These are phyloP conservation scores for Aschersonia sp. DNA, from an alignment of 2,329 filamentous ascomycete species.

Conservation along the genomic window DNA sequence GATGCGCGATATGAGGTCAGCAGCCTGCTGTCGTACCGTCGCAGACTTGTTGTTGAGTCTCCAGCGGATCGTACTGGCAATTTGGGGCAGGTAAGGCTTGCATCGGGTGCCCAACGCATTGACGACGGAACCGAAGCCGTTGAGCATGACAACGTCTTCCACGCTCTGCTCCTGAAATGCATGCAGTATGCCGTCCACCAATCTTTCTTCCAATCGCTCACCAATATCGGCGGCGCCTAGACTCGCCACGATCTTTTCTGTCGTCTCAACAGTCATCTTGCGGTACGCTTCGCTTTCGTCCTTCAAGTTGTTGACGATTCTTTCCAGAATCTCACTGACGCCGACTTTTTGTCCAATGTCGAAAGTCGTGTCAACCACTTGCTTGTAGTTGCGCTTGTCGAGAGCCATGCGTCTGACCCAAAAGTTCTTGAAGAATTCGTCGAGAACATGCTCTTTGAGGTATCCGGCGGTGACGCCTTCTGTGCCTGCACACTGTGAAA, in stretches of 20 bases:
- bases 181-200: conserved; percentile 89
- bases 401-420: conserved; percentile 96
- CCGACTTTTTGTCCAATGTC: conserved; percentile 98
- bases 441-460: conserved; percentile 85
- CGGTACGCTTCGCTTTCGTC: conserved; percentile 96
- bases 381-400: conserved; percentile 93
- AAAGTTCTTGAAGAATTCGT: conserved; percentile 97
- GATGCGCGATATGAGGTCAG: conserved; percentile 90
- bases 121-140: conserved; percentile 94
- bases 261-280: conserved; percentile 97
- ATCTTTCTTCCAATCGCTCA: conserved; percentile 78
- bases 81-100: conserved; percentile 94
- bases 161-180: conserved; percentile 97
- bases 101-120: conserved; percentile 87
- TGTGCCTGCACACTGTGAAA: conserved; percentile 89
- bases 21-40: conserved; percentile 91
- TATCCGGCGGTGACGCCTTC: conserved; percentile 92
- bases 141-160: conserved; percentile 90
- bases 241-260: conserved; percentile 90
- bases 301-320: conserved; percentile 89
- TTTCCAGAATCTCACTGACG: conserved; percentile 83
- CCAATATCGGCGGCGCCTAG: conserved; percentile 89
- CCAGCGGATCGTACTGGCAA: conserved; percentile 93
- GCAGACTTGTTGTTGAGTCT: conserved; percentile 95
- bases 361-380: conserved; percentile 95